Conservation (phyloP, 192 early-diverging fungal species). For the Ambispora gerdemannii region DNA sequence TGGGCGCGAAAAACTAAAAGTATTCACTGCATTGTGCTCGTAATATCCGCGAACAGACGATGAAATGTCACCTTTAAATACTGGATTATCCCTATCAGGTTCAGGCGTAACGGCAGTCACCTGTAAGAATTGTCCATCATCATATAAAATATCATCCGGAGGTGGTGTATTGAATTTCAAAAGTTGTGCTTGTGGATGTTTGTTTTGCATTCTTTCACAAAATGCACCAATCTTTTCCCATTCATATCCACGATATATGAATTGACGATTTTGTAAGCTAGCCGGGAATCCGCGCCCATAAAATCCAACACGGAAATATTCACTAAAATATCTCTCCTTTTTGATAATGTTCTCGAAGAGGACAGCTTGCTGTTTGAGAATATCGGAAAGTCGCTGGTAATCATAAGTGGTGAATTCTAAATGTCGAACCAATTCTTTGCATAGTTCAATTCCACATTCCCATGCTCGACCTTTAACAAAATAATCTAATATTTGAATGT, state of each 20-base stretch:
- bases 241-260: conserved; percentile 65
- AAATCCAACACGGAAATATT: conserved; percentile 74
- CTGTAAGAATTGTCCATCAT: conserved; percentile 59
- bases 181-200: conserved; percentile 59
- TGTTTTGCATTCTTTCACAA: conserved; percentile 63
- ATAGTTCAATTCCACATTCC: conserved; percentile 68
- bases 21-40: conserved; percentile 58
- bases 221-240: conserved; percentile 76
- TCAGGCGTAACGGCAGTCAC: conserved; percentile 68
- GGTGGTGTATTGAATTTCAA: conserved; percentile 43
- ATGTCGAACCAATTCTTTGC: conserved; percentile 56
- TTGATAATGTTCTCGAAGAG: conserved; percentile 48
- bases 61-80: conserved; percentile 39
- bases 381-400: conserved; percentile 52
- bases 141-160: conserved; percentile 47
- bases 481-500: conserved; percentile 55
- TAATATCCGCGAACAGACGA: conserved; percentile 59
- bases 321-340: conserved; percentile 52
- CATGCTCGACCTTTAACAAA: conserved; percentile 64
- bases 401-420: conserved; percentile 56
- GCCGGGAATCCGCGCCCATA: conserved; percentile 60
- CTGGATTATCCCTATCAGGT: conserved; percentile 41
- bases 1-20: conserved; percentile 67
- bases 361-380: conserved; percentile 53
- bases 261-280: conserved; percentile 59